phyloP scores from a whole-genome alignment of 2,329 filamentous ascomycete genomes.

The Talaromyces piceae region DNA sequence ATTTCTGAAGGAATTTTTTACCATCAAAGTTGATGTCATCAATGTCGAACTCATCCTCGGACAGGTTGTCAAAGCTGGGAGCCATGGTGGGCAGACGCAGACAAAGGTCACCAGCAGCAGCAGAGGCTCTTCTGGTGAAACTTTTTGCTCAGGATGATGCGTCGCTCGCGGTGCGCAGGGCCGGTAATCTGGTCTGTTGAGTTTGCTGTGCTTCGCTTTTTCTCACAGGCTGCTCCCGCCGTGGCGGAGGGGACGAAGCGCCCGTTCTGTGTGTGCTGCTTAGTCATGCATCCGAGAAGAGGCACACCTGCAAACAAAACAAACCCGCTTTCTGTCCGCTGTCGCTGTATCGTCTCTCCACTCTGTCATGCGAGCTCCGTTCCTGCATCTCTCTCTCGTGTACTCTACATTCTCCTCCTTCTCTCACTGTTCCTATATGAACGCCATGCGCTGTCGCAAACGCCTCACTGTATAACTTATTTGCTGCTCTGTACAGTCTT shows the following conservation, averaged over 20 bases:
- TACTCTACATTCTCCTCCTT: too few relatives aligned
- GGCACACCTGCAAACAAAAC: conserved; percentile 8
- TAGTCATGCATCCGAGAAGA: conserved; percentile 12
- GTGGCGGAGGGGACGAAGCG: conserved; percentile 11
- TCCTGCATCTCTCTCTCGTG: too few relatives aligned
- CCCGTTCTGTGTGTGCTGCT: conserved; percentile 15
- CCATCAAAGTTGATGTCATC: conserved; percentile 87
- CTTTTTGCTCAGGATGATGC: not conserved
- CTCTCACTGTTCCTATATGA: not conserved
- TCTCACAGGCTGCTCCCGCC: not conserved
- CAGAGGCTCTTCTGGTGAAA: conserved; percentile 10
- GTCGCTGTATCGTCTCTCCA: not conserved
- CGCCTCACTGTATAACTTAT: not conserved
- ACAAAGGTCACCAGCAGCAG: conserved; percentile 16
- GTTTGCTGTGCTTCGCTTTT: not conserved
- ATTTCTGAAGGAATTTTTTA: conserved; percentile 19
- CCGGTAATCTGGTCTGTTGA: conserved; percentile 1
- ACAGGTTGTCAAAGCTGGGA: conserved; percentile 85
- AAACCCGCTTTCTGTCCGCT: conserved; percentile 3
- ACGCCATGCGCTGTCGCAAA: not conserved
- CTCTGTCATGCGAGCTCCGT: conserved; percentile 2
- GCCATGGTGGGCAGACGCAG: conserved; percentile 61
- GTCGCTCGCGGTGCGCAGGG: not conserved
- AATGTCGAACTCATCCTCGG: conserved; percentile 84
- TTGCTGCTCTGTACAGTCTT: not conserved